Evolutionary conservation across 1,284 basidiomycete genomes (phyloP).

Genomic region (Puccinia polysora): DNA sequence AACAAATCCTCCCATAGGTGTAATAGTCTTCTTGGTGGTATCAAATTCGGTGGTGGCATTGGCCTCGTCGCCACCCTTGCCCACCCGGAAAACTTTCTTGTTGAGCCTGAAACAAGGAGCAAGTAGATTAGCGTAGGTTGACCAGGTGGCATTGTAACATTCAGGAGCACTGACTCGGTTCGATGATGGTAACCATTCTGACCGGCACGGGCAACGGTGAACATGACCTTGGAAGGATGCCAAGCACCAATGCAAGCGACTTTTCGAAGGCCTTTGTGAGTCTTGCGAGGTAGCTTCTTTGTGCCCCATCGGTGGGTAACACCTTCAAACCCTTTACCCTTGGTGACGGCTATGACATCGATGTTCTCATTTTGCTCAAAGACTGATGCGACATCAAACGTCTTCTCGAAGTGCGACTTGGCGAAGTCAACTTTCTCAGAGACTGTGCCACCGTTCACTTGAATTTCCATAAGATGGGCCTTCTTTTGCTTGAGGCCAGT

Average conservation of each 20-base stretch:
- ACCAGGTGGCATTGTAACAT: background rate
- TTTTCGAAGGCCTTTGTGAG: slow-evolving; percentile 99
- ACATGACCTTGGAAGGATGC: slow-evolving; percentile 97
- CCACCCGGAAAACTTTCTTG: slow-evolving; percentile 71
- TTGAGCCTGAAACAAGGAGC: slow-evolving; percentile 56
- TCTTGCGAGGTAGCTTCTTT: slow-evolving; percentile 97
- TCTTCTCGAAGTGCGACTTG: slow-evolving; percentile 94
- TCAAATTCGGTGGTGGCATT: slow-evolving; percentile 93
- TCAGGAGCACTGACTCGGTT: slow-evolving; percentile 57
- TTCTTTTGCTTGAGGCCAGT: slow-evolving; percentile 98
- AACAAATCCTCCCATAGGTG: slow-evolving; percentile 98
- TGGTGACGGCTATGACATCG: slow-evolving; percentile 96
- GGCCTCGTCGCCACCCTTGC: slow-evolving; percentile 69
- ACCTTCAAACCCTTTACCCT: slow-evolving; percentile 99
- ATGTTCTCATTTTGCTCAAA: slow-evolving; percentile 97
- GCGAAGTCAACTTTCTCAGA: slow-evolving; percentile 98
- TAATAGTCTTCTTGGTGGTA: slow-evolving; percentile 89
- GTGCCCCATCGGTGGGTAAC: slow-evolving; percentile 99
- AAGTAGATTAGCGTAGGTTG: slow-evolving; percentile 84
- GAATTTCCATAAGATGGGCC: slow-evolving; percentile 99
- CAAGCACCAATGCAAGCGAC: slow-evolving; percentile 99
- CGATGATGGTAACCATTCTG: slow-evolving; percentile 99
- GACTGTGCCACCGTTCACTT: slow-evolving; percentile 95
- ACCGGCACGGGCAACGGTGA: slow-evolving; percentile 99
- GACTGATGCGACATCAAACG: slow-evolving; percentile 74